These are phyloP conservation scores for Phtheirospermum japonicum DNA, from an alignment of 257 asterid genomes.

Conservation along the genomic window DNA sequence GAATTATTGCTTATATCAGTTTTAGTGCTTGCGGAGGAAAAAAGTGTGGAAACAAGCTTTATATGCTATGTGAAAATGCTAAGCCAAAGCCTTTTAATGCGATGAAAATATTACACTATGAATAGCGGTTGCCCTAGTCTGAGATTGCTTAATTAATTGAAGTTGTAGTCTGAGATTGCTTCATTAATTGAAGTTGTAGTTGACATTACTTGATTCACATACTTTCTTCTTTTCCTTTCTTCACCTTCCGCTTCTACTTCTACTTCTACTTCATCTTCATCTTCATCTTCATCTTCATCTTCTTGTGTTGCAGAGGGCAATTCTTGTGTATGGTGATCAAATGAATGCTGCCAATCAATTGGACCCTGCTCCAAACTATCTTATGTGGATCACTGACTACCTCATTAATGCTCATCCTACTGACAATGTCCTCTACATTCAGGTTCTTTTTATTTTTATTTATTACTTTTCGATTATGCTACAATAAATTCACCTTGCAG, in stretches of 20 bases:
- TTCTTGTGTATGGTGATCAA: constrained; percentile 80
- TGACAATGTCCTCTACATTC: constrained; percentile 65
- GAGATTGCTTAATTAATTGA: neutral
- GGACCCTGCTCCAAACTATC: constrained; percentile 60
- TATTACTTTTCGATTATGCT: no score
- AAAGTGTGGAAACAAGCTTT: no score
- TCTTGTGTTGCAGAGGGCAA: constrained; percentile 83
- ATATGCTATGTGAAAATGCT: neutral
- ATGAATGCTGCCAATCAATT: constrained; percentile 55
- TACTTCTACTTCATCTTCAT: no score
- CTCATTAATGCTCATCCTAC: constrained; percentile 77
- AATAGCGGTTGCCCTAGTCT: neutral
- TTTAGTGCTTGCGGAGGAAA: neutral
- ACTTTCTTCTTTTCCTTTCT: neutral
- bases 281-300: no score
- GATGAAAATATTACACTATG: no score
- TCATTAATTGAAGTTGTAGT: neutral
- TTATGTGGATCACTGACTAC: no score
- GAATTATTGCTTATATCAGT: constrained; percentile 4
- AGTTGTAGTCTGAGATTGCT: neutral
- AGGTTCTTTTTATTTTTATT: no score
- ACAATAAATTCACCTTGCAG: no score
- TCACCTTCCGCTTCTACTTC: constrained; percentile 5
- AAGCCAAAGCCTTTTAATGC: neutral
- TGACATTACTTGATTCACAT: constrained; percentile 10